Evolutionary conservation across 495 filamentous ascomycete genomes (phyloP), one percentile per base, ranked within the genome.

Genomic region (Aspergillus bertholletiae): DNA sequence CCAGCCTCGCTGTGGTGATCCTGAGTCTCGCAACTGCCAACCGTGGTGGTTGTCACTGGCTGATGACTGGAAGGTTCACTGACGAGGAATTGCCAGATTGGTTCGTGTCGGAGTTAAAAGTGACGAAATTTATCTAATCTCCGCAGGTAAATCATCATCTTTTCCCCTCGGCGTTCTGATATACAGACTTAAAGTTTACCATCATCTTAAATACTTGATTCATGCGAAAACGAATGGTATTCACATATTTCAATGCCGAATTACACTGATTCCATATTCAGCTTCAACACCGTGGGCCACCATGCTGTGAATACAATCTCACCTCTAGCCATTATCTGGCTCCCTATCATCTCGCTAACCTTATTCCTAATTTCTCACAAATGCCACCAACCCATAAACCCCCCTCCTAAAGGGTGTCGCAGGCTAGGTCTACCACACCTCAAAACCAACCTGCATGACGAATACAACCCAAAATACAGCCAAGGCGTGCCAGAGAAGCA

Each of bases 371-470:
- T 23, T 20, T 57, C 6, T 9, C 52, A 11, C 30, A 51, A 34
- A 21, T 37, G n/a, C 20, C 39, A 5, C 35, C 53, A 5, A 39
- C 21, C 9, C 22, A 23, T 28, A 5, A 9, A 24, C 13, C 2
- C 20, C 5, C 17, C 13, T 17, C 72, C 65, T 0, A 62, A 53
- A 49, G 73, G 73, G 37, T 76, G 73, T 43, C 70, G 67, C 26
- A 65, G 58, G 39, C 53, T 74, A 3, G 73, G 73, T 23, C 59
- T 74, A 17, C n/a, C 65, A 5, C 48, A 46, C 24, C 49, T 52
- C 0, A 47, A 67, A 35, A 70, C 61, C 63, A 74, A 76, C 45
- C 53, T 76, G 1, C 46, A 60, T 44, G 72, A 76, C 60, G 73
- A 74, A 61, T 74, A 60, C 46, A 62, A 74, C 35, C 49, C 57